Evolutionary conservation across 495 filamentous ascomycete genomes (phyloP), one percentile per base, ranked within the genome.

Genomic region (Hypomontagnella submonticulosa): DNA sequence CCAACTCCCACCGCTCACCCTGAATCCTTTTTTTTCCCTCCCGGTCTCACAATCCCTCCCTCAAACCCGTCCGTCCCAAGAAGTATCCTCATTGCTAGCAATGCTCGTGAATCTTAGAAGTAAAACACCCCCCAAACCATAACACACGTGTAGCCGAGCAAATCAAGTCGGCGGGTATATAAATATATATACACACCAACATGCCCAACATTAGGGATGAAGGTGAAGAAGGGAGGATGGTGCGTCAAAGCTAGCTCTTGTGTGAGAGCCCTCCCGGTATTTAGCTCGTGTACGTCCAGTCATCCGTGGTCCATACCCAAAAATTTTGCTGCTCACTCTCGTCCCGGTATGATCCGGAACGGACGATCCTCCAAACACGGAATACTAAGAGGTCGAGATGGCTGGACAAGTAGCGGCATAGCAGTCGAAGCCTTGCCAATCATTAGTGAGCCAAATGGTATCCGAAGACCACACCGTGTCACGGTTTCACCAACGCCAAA

Each of bases 121-220:
- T 27, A 41, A 48, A 53, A 62, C 40, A 67, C 56, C 11, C 32
- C 51, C 42, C 33, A 66, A 58, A 30, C 40, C 51, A 27, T 57
- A 11, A 55, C 23, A 62, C 30, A 61, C 63, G 51, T 60, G 56
- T 56, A 48, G 65, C 54, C 65, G 58, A 43, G 40, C 34, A 57
- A 53, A 32, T 63, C 49, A 37, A n/a, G n/a, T 46, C 58, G 50
- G 60, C 59, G 66, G 60, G 60, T 60, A 63, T 64, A 69, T 69
- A 56, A 46, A 36, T 62, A 57, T 67, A 69, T 64, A 64, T 44
- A 68, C 53, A 58, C 41, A 58, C 44, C 37, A 63, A 64, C 16
- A 57, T 5, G 19, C 43, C 56, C 55, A 64, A 46, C 30, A 13
- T 32, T 58, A 13, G 19, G 50, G 30, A 40, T 16, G 20, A 34